A percentile compares a stretch with the other conserved stretches of the same genome.
Evolutionary conservation across 305 asterid species (phyloP).

Genomic region (Solanum chacoense): DNA sequence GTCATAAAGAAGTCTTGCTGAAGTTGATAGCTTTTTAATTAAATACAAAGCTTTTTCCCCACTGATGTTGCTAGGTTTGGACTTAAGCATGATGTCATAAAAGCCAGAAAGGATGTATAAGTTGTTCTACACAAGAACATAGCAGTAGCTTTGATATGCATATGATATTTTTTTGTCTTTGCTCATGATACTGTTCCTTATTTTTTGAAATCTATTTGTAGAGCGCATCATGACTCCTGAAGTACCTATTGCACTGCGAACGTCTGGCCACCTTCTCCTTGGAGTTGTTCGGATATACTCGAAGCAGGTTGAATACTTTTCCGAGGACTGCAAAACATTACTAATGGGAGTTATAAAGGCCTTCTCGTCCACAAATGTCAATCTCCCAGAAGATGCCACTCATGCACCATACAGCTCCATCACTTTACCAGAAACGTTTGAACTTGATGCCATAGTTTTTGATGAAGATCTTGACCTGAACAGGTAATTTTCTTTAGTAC

Average conservation of each 20-base stretch:
- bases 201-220: constrained; percentile 14
- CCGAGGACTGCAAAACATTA: constrained; percentile 50
- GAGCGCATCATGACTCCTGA: constrained; percentile 72
- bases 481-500: constrained; percentile 29
- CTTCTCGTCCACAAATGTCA: constrained; percentile 25
- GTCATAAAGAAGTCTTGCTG: background rate
- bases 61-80: background rate
- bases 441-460: constrained; percentile 54
- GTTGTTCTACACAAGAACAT: background rate
- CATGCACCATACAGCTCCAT: constrained; percentile 50
- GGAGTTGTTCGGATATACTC: constrained; percentile 90
- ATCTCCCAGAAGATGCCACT: constrained; percentile 64
- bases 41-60: background rate
- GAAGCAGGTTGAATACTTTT: constrained; percentile 78
- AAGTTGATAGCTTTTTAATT: background rate
- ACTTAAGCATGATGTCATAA: background rate
- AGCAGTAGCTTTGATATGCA: background rate
- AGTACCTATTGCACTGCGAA: constrained; percentile 84
- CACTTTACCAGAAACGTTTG: constrained; percentile 62
- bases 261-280: constrained; percentile 84
- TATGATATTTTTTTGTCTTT: background rate
- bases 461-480: constrained; percentile 25
- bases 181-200: background rate
- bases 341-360: constrained; percentile 35
- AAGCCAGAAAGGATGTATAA: background rate